Evolutionary conservation across 768 basidiomycete species (phyloP).

Genomic region (Russula virescens): DNA sequence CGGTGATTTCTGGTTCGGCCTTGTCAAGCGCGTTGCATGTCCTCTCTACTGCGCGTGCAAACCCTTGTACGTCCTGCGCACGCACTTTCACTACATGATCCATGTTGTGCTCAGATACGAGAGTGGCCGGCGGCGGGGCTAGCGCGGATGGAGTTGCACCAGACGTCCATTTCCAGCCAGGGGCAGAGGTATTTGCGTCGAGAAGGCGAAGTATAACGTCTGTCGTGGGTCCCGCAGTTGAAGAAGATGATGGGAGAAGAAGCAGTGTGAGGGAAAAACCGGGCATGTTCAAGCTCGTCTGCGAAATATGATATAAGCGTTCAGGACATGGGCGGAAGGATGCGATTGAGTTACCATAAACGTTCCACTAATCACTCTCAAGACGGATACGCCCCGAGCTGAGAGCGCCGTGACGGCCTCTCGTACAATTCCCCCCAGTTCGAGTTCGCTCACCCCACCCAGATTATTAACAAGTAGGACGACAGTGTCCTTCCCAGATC

Average conservation of each 20-base stretch:
- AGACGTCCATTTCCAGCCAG: slow-evolving; percentile 84
- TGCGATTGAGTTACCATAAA: slow-evolving; percentile 59
- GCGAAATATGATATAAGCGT: slow-evolving; percentile 10
- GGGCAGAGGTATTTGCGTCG: slow-evolving; percentile 60
- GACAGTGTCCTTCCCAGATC: slow-evolving; percentile 57
- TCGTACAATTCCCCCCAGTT: slow-evolving; percentile 61
- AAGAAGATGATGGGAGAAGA: slow-evolving; percentile 52
- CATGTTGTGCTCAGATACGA: slow-evolving; percentile 10
- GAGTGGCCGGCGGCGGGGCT: slow-evolving; percentile 9
- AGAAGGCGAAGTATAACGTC: slow-evolving; percentile 57
- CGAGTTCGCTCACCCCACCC: slow-evolving; percentile 79
- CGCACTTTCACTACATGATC: slow-evolving; percentile 27
- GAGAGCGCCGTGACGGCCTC: slow-evolving; percentile 55
- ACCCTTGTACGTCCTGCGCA: slow-evolving; percentile 43
- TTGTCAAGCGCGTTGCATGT: slow-evolving; percentile 63
- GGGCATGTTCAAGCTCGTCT: slow-evolving; percentile 92
- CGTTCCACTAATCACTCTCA: slow-evolving; percentile 67
- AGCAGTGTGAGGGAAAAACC: slow-evolving; percentile 84
- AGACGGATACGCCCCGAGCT: slow-evolving; percentile 48
- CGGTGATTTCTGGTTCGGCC: slow-evolving; percentile 86
- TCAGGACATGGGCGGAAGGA: background rate
- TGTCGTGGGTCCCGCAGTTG: slow-evolving; percentile 35
- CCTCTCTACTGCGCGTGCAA: slow-evolving; percentile 48
- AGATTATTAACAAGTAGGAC: slow-evolving; percentile 85
- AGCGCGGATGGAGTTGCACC: slow-evolving; percentile 34